Conservation (phyloP, 306 rosid species). For the Malus asiatica region DNA sequence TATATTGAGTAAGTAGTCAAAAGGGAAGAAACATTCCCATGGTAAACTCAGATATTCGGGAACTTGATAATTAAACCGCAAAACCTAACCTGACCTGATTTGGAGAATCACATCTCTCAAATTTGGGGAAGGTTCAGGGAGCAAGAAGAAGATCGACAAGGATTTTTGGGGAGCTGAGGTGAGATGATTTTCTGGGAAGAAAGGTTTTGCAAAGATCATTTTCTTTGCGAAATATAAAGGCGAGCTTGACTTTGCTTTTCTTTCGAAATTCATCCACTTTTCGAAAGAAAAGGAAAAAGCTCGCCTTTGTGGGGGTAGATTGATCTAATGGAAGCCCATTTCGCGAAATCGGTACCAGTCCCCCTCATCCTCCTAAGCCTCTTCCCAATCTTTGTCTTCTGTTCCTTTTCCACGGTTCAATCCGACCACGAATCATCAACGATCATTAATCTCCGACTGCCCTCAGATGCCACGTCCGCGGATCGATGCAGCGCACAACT, state of each 20-base stretch:
- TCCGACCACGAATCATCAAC: slow-evolving; percentile 20
- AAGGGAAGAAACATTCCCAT: neutral
- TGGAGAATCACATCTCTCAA: slow-evolving; percentile 6
- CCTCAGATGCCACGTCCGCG: slow-evolving; percentile 22
- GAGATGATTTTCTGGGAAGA: too few species aligned
- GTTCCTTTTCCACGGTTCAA: slow-evolving; percentile 23
- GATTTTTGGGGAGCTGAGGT: neutral
- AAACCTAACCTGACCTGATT: slow-evolving; percentile 13
- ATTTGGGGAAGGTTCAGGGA: slow-evolving; percentile 18
- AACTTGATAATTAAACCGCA: neutral
- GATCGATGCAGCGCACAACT: slow-evolving; percentile 32
- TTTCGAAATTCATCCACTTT: neutral
- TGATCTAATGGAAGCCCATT: slow-evolving; percentile 19
- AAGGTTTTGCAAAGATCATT: neutral
- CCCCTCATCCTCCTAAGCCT: neutral
- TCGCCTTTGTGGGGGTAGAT: slow-evolving; percentile 10
- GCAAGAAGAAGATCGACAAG: neutral
- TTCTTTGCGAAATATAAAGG: neutral
- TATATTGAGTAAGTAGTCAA: neutral
- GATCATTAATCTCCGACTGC: slow-evolving; percentile 24
- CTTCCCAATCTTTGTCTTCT: slow-evolving; percentile 13
- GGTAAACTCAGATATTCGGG: neutral
- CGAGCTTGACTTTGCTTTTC: neutral
- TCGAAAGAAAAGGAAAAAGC: slow-evolving; percentile 9
- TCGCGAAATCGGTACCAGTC: slow-evolving; percentile 13